Percentiles rank a stretch among this genome's conserved stretches.
These are phyloP conservation scores for Spiraea crenata DNA, from an alignment of 331 rosid genomes.

Conservation along the genomic window DNA sequence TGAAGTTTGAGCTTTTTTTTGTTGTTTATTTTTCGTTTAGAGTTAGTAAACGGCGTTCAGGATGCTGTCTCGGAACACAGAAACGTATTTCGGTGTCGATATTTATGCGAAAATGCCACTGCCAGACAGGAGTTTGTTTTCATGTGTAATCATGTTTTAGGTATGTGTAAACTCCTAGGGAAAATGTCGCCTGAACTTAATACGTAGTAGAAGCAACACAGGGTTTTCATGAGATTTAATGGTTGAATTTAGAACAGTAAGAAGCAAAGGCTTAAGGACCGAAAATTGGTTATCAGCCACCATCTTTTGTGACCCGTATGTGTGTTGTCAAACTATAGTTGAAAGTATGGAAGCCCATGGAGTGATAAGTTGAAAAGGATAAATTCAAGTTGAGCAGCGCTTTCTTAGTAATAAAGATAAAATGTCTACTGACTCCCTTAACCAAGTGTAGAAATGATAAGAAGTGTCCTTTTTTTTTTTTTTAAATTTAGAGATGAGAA, in stretches of 20 bases:
- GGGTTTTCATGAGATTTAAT: neutral
- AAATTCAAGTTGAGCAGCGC: neutral
- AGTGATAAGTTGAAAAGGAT: neutral
- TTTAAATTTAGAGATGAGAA: neutral
- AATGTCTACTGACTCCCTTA: neutral
- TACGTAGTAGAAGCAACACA: neutral
- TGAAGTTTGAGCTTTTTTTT: neutral
- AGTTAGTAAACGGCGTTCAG: neutral
- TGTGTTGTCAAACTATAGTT: neutral
- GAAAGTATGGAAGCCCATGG: conserved; percentile 2
- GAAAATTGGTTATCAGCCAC: too few species aligned
- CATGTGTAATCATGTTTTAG: neutral
- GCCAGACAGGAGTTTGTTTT: neutral
- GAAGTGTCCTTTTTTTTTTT: too few species aligned
- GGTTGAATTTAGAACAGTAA: neutral
- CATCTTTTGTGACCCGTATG: neutral
- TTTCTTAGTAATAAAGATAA: neutral
- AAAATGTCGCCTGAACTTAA: neutral
- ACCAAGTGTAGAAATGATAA: neutral
- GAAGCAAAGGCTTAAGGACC: too few species aligned
- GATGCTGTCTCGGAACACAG: neutral
- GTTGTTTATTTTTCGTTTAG: neutral
- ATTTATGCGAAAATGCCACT: neutral
- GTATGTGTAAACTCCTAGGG: neutral
- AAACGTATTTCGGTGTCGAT: neutral